Conservation (phyloP, 306 rosid species). For the Cajanus cajan region DNA sequence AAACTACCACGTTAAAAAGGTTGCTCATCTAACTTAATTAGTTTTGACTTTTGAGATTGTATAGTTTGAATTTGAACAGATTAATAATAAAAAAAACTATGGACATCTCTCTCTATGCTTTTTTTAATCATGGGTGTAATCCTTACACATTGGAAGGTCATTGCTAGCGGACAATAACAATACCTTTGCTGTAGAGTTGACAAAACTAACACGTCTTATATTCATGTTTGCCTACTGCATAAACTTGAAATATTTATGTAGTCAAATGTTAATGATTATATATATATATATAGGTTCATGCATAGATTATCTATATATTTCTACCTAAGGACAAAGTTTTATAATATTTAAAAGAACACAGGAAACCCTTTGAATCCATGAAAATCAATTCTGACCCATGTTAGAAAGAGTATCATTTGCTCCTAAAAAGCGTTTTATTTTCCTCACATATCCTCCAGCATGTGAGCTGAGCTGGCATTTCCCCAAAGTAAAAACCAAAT, state of each 20-base stretch:
- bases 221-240: neutral
- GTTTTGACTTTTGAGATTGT: neutral
- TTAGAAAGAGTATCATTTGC: constrained; percentile 6
- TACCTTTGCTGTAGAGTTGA: constrained; percentile 41
- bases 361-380: constrained; percentile 19
- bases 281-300: neutral
- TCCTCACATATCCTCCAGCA: constrained; percentile 17
- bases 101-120: neutral
- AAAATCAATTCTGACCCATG: constrained; percentile 22
- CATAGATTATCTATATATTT: neutral
- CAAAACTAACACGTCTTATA: constrained; percentile 11
- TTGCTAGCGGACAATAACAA: constrained; percentile 14
- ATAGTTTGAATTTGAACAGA: too few species aligned
- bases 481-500: constrained; percentile 15
- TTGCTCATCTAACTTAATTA: neutral
- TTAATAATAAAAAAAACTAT: too few species aligned
- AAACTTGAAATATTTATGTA: neutral
- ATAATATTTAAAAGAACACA: neutral
- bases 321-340: neutral
- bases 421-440: constrained; percentile 16
- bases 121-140: neutral
- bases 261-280: neutral
- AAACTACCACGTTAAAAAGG: too few species aligned
- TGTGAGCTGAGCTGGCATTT: constrained; percentile 48
- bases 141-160: neutral